Percentiles rank a stretch among this genome's conserved stretches.
Evolutionary conservation across 306 rosid species (phyloP).

Genomic region (Aeschynomene evenia): DNA sequence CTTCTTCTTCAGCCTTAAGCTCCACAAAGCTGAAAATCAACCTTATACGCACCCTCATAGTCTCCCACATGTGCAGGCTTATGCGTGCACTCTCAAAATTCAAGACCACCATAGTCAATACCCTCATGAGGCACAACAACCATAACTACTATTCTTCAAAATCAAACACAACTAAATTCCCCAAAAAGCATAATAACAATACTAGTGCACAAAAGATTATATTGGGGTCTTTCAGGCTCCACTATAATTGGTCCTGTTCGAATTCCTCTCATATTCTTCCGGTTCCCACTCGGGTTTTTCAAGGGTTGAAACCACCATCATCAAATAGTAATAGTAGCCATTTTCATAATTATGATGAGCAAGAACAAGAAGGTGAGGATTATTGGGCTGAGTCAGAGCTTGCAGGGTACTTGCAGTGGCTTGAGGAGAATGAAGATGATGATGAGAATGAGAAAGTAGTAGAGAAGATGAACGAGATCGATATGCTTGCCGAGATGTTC

Average conservation of each 20-base stretch:
- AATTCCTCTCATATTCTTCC: conserved; percentile 58
- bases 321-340: not conserved
- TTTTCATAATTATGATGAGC: conserved; percentile 25
- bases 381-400: conserved; percentile 44
- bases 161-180: conserved; percentile 18
- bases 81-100: conserved; percentile 54
- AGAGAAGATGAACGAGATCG: conserved; percentile 58
- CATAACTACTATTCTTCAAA: not conserved
- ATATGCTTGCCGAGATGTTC: conserved; percentile 71
- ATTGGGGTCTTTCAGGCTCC: conserved; percentile 83
- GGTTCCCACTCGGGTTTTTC: conserved; percentile 46
- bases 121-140: conserved; percentile 32
- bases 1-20: conserved; percentile 43
- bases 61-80: conserved; percentile 58
- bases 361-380: not conserved
- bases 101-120: conserved; percentile 40
- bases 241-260: conserved; percentile 86
- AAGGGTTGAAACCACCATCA: conserved; percentile 35
- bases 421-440: conserved; percentile 56
- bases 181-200: conserved; percentile 21
- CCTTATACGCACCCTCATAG: conserved; percentile 57
- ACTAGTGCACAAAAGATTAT: conserved; percentile 47
- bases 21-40: conserved; percentile 61
- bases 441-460: not conserved
- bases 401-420: conserved; percentile 78